A percentile compares a stretch with the other conserved stretches of the same genome.
These are phyloP conservation scores for Eucommia ulmoides DNA, from an alignment of 257 asterid species.

Conservation along the genomic window DNA sequence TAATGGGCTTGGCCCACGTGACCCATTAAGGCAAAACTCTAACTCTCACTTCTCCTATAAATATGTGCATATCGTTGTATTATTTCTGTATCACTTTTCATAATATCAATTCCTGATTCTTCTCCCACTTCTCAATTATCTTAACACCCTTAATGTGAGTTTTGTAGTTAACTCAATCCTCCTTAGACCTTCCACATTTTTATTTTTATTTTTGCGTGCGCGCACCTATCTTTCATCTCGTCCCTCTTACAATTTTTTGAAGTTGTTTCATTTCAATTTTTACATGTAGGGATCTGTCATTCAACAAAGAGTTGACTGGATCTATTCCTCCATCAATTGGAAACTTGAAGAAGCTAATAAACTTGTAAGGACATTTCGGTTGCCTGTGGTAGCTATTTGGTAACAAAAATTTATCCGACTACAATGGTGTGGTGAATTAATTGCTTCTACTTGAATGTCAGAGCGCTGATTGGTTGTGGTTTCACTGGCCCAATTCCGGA, in stretches of 20 bases:
- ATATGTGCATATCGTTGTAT: no score
- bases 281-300: constrained; percentile 67
- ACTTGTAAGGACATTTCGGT: constrained; percentile 48
- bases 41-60: no score
- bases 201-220: not conserved
- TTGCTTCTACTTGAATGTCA: constrained; percentile 22
- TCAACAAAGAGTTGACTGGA: constrained; percentile 54
- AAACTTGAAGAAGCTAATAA: constrained; percentile 38
- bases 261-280: not conserved
- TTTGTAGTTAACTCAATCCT: not conserved
- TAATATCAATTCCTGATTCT: not conserved
- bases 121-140: not conserved
- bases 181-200: no score
- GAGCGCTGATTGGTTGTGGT: constrained; percentile 69
- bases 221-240: not conserved
- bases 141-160: not conserved
- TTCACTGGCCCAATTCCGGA: constrained; percentile 62
- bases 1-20: no score
- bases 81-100: no score
- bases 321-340: constrained; percentile 58
- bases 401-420: not conserved
- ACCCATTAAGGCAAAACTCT: no score
- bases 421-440: constrained; percentile 1
- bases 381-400: not conserved
- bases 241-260: not conserved